Percentiles rank a stretch among this genome's conserved stretches.
phyloP scores from a whole-genome alignment of 2,329 filamentous ascomycete species.

The Teratosphaeria gauchensis region DNA sequence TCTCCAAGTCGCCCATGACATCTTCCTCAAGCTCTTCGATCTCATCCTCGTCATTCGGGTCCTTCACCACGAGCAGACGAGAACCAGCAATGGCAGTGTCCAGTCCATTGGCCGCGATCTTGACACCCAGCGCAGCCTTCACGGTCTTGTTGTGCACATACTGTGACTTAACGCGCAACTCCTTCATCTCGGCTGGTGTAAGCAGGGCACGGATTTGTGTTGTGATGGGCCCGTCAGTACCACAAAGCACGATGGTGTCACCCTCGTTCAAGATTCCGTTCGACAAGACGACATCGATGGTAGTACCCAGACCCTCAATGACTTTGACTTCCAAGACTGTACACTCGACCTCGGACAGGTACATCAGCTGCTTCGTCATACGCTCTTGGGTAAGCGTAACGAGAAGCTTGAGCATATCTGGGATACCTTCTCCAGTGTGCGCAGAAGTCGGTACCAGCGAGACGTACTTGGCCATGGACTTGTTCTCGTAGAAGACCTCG shows the following conservation, averaged over 20 bases:
- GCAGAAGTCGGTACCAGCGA: constrained; percentile 97
- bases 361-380: constrained; percentile 97
- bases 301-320: constrained; percentile 97
- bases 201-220: constrained; percentile 92
- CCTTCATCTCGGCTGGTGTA: constrained; percentile 85
- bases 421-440: constrained; percentile 97
- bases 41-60: constrained; percentile 73
- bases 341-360: constrained; percentile 92
- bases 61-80: constrained; percentile 83
- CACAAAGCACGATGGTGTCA: constrained; percentile 88
- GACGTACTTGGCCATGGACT: constrained; percentile 86
- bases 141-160: constrained; percentile 99
- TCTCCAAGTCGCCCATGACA: constrained; percentile 88
- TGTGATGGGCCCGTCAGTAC: constrained; percentile 89
- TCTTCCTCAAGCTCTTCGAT: constrained; percentile 86
- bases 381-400: constrained; percentile 87
- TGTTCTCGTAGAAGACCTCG: constrained; percentile 95
- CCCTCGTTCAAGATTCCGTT: constrained; percentile 93
- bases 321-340: constrained; percentile 98
- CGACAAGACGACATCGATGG: constrained; percentile 91
- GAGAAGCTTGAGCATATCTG: constrained; percentile 96
- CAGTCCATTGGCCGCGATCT: constrained; percentile 92
- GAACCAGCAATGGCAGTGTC: constrained; percentile 96
- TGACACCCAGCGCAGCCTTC: constrained; percentile 96
- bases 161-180: constrained; percentile 85